Percentiles rank a stretch among this genome's conserved stretches.
phyloP scores from a whole-genome alignment of 805 yeast genomes.

The Candida sonorensis region DNA sequence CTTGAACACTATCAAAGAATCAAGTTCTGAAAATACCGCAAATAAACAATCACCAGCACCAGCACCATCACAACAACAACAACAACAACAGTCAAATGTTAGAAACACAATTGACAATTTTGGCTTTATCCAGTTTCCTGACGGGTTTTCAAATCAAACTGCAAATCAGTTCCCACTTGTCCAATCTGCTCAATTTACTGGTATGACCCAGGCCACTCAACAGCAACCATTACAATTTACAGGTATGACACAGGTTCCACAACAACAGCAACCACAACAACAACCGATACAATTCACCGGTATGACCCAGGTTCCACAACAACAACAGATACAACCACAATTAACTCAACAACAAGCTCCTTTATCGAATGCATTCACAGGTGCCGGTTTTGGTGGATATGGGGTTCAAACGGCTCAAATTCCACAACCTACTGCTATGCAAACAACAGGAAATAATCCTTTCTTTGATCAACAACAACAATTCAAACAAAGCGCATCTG shows the following conservation, averaged over 20 bases:
- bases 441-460: slow-evolving; percentile 14
- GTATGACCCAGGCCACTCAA: slow-evolving; percentile 1
- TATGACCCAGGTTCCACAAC: too few relatives aligned
- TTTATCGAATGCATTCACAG: slow-evolving; percentile 28
- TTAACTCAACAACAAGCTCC: slow-evolving; percentile 3
- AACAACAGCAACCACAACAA: slow-evolving; percentile 8
- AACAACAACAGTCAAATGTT: slow-evolving; percentile 14
- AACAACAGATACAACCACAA: slow-evolving; percentile 7
- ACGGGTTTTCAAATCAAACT: background rate
- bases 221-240: background rate
- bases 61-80: slow-evolving; percentile 3
- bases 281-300: slow-evolving; percentile 6
- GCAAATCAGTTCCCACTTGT: slow-evolving; percentile 1
- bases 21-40: too few relatives aligned
- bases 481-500: too few relatives aligned
- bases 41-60: slow-evolving; percentile 1
- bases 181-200: slow-evolving; percentile 4
- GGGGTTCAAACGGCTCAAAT: slow-evolving; percentile 10
- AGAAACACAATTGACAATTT: slow-evolving; percentile 19
- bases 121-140: slow-evolving; percentile 4
- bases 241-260: slow-evolving; percentile 2
- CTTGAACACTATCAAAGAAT: background rate
- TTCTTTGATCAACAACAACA: slow-evolving; percentile 12
- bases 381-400: slow-evolving; percentile 56
- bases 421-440: slow-evolving; percentile 11